These are phyloP conservation scores for Vitis rotundifolia DNA, from an alignment of 164 flowering plant genomes.

Conservation along the genomic window DNA sequence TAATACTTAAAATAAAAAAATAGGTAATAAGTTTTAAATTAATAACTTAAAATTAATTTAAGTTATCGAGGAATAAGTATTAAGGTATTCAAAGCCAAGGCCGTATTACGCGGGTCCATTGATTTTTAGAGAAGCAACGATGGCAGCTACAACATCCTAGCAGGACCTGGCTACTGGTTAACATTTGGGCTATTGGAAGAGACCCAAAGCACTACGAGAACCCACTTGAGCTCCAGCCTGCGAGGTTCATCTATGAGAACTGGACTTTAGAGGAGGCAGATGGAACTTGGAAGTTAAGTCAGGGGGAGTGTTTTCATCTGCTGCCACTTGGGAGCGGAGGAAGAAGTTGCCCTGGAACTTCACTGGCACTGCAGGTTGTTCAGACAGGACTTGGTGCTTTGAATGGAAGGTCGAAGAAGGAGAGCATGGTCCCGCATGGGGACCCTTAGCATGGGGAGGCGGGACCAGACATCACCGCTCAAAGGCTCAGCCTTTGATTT, in stretches of 20 bases:
- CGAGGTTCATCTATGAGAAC: slow-evolving; percentile 37
- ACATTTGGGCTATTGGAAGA: slow-evolving; percentile 45
- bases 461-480: slow-evolving; percentile 31
- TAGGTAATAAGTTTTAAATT: no score
- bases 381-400: slow-evolving; percentile 44
- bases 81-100: slow-evolving; percentile 10
- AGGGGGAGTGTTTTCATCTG: slow-evolving; percentile 37
- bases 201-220: slow-evolving; percentile 50
- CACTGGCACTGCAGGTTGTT: slow-evolving; percentile 37
- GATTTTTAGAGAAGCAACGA: slow-evolving; percentile 29
- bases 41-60: no score
- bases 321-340: slow-evolving; percentile 62
- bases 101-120: slow-evolving; percentile 49
- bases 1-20: no score
- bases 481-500: slow-evolving; percentile 38
- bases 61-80: no score
- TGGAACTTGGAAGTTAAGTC: slow-evolving; percentile 41
- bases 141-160: slow-evolving; percentile 39
- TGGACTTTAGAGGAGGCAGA: slow-evolving; percentile 8
- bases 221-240: slow-evolving; percentile 48
- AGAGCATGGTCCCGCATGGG: neutral
- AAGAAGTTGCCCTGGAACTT: slow-evolving; percentile 58
- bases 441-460: slow-evolving; percentile 40
- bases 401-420: slow-evolving; percentile 37
- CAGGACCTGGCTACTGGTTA: slow-evolving; percentile 40